These are phyloP conservation scores for Phialemonium atrogriseum DNA, from an alignment of 2,329 filamentous ascomycete species.

Conservation along the genomic window DNA sequence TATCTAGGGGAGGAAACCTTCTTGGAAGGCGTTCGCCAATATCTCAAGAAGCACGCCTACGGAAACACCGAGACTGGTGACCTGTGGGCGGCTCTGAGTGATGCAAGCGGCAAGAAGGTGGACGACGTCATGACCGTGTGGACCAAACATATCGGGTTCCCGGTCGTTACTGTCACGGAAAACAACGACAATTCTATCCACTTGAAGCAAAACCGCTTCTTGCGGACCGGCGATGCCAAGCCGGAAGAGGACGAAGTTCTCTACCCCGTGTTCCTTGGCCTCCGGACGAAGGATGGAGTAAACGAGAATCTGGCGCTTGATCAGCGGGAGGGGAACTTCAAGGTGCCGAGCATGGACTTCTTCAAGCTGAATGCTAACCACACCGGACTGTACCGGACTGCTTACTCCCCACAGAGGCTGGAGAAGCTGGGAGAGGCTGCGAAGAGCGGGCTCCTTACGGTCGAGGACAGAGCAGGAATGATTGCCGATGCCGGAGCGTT, in stretches of 20 bases:
- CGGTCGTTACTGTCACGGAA: slow-evolving; percentile 80
- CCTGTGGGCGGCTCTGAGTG: slow-evolving; percentile 78
- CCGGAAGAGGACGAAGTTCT: slow-evolving; percentile 84
- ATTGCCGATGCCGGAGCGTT: slow-evolving; percentile 87
- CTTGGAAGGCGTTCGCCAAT: slow-evolving; percentile 82
- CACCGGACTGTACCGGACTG: slow-evolving; percentile 84
- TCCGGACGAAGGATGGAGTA: slow-evolving; percentile 77
- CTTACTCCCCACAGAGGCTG: slow-evolving; percentile 75
- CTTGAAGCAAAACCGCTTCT: slow-evolving; percentile 90
- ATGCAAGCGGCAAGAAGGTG: slow-evolving; percentile 86
- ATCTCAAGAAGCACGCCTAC: slow-evolving; percentile 95
- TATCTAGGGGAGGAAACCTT: slow-evolving; percentile 89
- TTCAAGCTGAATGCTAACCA: slow-evolving; percentile 97
- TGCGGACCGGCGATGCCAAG: slow-evolving; percentile 86
- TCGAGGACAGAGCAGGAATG: slow-evolving; percentile 92
- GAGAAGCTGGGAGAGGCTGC: slow-evolving; percentile 83
- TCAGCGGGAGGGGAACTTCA: slow-evolving; percentile 67
- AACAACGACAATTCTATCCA: slow-evolving; percentile 65
- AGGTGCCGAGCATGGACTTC: slow-evolving; percentile 73
- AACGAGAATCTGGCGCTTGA: slow-evolving; percentile 65
- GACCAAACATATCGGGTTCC: slow-evolving; percentile 95
- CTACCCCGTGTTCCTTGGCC: slow-evolving; percentile 81
- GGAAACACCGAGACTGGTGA: slow-evolving; percentile 89
- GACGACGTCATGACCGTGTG: slow-evolving; percentile 88
- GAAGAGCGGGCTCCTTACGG: slow-evolving; percentile 68